These are phyloP conservation scores for Aspergillus haitiensis DNA, from an alignment of 495 filamentous ascomycete genomes.

Conservation along the genomic window DNA sequence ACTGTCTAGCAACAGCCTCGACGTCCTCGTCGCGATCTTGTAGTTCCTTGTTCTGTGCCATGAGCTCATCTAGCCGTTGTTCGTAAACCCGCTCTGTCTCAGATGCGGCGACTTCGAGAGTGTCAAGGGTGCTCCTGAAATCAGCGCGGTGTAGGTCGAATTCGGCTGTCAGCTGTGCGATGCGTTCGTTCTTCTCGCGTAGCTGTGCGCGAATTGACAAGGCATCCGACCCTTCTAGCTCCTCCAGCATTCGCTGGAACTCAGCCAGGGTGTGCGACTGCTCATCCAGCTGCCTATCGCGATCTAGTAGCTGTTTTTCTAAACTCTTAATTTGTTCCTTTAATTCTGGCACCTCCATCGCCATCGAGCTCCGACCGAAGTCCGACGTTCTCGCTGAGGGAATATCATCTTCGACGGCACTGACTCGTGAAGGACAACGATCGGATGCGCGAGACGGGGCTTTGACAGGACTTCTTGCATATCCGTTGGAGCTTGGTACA, in stretches of 20 bases:
- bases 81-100: constrained; percentile 99
- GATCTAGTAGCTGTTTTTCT: constrained; percentile 71
- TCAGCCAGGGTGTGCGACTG: constrained; percentile 79
- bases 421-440: constrained; percentile 45
- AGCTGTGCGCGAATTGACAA: constrained; percentile 75
- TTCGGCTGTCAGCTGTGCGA: constrained; percentile 84
- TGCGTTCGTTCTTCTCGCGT: constrained; percentile 96
- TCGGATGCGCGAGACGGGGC: constrained; percentile 45
- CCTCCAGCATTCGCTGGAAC: constrained; percentile 46
- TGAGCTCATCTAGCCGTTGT: constrained; percentile 83
- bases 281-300: constrained; percentile 82
- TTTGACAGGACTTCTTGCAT: constrained; percentile 45
- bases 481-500: constrained; percentile 32
- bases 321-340: constrained; percentile 66
- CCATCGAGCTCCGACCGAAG: constrained; percentile 40
- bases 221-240: constrained; percentile 76
- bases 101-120: constrained; percentile 89
- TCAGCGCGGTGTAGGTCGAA: constrained; percentile 95
- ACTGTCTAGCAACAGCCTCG: constrained; percentile 81
- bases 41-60: constrained; percentile 77
- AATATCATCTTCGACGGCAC: constrained; percentile 38
- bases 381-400: constrained; percentile 45
- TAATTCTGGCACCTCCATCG: constrained; percentile 50
- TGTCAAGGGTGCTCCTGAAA: constrained; percentile 95
- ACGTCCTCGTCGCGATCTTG: constrained; percentile 85